phyloP scores from a whole-genome alignment of 176 grass and related monocot species.

The Dactylis glomerata region DNA sequence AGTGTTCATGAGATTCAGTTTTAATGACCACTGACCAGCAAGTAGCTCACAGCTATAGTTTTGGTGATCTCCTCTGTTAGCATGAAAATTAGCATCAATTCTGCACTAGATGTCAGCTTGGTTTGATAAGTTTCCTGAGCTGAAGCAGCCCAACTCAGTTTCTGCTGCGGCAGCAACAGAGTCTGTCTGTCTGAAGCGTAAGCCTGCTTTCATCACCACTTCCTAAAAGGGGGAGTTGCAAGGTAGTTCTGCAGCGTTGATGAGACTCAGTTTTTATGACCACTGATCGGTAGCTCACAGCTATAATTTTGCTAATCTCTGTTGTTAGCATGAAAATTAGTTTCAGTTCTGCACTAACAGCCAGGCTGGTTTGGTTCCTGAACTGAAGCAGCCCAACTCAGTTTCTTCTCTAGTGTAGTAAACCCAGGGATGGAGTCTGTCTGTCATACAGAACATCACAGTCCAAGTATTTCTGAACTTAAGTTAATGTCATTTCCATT shows the following conservation, averaged over 20 bases:
- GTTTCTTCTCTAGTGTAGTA: too few relatives aligned
- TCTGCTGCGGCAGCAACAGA: too few relatives aligned
- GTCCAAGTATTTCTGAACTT: not conserved
- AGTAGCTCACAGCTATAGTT: too few relatives aligned
- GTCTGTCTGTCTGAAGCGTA: too few relatives aligned
- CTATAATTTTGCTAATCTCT: not conserved
- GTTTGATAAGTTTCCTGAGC: too few relatives aligned
- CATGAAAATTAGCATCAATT: too few relatives aligned
- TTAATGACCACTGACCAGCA: too few relatives aligned
- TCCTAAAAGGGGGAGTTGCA: not conserved
- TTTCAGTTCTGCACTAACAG: not conserved
- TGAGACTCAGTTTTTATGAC: not conserved
- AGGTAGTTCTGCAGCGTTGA: not conserved
- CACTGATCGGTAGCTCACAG: not conserved
- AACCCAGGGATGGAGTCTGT: not conserved
- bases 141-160: too few relatives aligned
- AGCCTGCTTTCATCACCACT: too few relatives aligned
- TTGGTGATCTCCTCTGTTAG: too few relatives aligned
- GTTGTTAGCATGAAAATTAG: not conserved
- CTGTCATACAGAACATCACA: not conserved
- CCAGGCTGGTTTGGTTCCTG: not conserved
- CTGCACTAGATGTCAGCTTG: too few relatives aligned
- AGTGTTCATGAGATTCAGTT: too few relatives aligned
- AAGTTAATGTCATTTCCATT: not conserved
- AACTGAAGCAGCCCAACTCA: not conserved